Percentiles rank a stretch among this genome's conserved stretches.
Conservation (phyloP, 2,329 filamentous ascomycete genomes). For the Calonectria pseudoturangicola region DNA sequence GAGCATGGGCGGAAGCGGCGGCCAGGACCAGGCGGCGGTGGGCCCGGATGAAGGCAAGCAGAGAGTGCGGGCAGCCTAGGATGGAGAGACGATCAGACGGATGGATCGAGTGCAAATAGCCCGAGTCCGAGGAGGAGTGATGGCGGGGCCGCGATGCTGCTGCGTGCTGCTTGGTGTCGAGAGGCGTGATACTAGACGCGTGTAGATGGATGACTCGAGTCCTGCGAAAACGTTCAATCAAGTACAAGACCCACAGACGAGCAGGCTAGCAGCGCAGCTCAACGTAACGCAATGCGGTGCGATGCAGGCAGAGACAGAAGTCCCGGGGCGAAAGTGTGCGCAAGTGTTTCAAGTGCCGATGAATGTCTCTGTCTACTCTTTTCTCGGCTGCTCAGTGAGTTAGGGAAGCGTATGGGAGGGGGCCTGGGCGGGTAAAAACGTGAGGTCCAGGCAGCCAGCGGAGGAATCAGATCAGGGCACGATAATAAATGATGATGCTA, state of each 20-base stretch:
- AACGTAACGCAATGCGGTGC: background rate
- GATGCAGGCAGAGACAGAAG: slow-evolving; percentile 1
- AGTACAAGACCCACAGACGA: slow-evolving; percentile 4
- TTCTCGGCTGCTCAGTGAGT: slow-evolving; percentile 12
- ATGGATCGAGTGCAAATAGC: slow-evolving; percentile 14
- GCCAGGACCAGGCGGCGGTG: slow-evolving; percentile 30
- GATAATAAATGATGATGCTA: too few relatives aligned
- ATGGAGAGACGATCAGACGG: slow-evolving; percentile 24
- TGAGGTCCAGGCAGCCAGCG: background rate
- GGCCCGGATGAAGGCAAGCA: slow-evolving; percentile 12
- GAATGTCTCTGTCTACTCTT: background rate
- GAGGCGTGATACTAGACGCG: slow-evolving; percentile 6
- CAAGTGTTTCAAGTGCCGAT: slow-evolving; percentile 23
- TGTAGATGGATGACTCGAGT: slow-evolving; percentile 21
- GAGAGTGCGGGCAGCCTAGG: background rate
- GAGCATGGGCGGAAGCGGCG: slow-evolving; percentile 35
- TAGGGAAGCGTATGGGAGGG: background rate
- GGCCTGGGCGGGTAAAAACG: slow-evolving; percentile 21
- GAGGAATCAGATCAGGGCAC: too few relatives aligned
- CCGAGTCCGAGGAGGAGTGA: slow-evolving; percentile 15
- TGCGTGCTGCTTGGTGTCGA: slow-evolving; percentile 15
- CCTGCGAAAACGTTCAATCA: slow-evolving; percentile 8
- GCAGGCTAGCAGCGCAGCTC: slow-evolving; percentile 11
- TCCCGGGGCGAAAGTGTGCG: slow-evolving; percentile 1
- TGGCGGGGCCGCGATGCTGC: slow-evolving; percentile 21